These are phyloP conservation scores for Phytopythium aichiense DNA, from an alignment of 352 stramenopile genomes.

Conservation along the genomic window DNA sequence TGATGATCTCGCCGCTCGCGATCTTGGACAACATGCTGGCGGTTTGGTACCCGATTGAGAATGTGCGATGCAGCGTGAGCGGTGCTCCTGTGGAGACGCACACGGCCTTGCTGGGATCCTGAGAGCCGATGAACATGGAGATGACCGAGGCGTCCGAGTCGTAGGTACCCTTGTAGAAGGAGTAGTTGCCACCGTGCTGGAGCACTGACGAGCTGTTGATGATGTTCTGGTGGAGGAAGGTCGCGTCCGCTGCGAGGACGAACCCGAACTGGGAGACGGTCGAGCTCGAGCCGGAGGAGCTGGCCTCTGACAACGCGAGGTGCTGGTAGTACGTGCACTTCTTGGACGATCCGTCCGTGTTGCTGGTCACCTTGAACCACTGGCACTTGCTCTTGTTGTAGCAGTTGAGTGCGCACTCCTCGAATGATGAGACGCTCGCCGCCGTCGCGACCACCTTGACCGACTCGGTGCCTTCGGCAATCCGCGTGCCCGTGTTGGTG, in stretches of 20 bases:
- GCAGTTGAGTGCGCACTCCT: constrained; percentile 25
- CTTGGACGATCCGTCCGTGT: constrained; percentile 13
- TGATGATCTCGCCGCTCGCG: constrained; percentile 28
- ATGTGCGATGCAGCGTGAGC: constrained; percentile 28
- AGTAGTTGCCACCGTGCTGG: constrained; percentile 16
- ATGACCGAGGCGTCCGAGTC: constrained; percentile 16
- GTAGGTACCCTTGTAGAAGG: constrained; percentile 25
- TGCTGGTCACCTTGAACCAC: constrained; percentile 24
- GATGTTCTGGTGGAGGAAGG: constrained; percentile 30
- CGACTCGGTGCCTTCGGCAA: constrained; percentile 3
- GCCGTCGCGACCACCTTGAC: constrained; percentile 5
- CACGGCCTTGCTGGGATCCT: constrained; percentile 4
- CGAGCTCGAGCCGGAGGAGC: constrained; percentile 4
- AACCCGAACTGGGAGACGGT: constrained; percentile 23
- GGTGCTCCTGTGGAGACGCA: constrained; percentile 15
- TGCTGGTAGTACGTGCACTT: constrained; percentile 28
- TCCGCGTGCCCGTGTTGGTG: constrained; percentile 19
- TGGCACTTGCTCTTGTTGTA: constrained; percentile 27
- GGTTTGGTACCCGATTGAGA: constrained; percentile 26
- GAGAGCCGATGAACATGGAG: constrained; percentile 20
- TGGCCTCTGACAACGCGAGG: constrained; percentile 11
- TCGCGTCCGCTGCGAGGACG: constrained; percentile 18
- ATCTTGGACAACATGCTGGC: constrained; percentile 23
- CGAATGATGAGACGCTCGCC: constrained; percentile 10
- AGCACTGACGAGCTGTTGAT: constrained; percentile 7